Evolutionary conservation across 305 asterid genomes (phyloP).

Genomic region (Fraxinus baroniana): DNA sequence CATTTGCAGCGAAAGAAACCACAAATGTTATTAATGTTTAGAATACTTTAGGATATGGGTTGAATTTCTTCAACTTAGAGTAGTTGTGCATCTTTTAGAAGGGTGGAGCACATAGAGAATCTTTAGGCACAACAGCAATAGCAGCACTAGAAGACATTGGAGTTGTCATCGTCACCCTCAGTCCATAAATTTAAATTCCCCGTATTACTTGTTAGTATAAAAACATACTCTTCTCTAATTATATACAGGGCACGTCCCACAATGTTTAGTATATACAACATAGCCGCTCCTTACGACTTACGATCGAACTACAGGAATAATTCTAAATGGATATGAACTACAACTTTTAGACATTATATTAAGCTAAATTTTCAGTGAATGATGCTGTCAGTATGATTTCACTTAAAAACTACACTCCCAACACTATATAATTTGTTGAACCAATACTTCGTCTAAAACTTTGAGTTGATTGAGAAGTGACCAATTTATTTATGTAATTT

Average conservation of each 20-base stretch:
- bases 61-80: background rate
- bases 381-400: background rate
- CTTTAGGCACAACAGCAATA: background rate
- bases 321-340: background rate
- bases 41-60: background rate
- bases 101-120: background rate
- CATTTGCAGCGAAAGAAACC: background rate
- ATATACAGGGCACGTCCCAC: too few species aligned
- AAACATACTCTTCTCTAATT: background rate
- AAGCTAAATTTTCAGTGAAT: background rate
- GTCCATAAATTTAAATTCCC: background rate
- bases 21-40: background rate
- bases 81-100: background rate
- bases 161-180: background rate
- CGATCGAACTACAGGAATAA: background rate
- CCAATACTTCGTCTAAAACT: background rate
- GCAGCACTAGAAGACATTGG: background rate
- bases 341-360: background rate
- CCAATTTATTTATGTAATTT: background rate
- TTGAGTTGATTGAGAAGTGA: background rate
- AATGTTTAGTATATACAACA: background rate
- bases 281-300: background rate
- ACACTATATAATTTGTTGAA: background rate
- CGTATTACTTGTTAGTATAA: too few species aligned
- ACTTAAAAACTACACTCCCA: background rate